These are phyloP conservation scores for Pseudohalonectria lignicola DNA, from an alignment of 2,329 filamentous ascomycete genomes.

Conservation along the genomic window DNA sequence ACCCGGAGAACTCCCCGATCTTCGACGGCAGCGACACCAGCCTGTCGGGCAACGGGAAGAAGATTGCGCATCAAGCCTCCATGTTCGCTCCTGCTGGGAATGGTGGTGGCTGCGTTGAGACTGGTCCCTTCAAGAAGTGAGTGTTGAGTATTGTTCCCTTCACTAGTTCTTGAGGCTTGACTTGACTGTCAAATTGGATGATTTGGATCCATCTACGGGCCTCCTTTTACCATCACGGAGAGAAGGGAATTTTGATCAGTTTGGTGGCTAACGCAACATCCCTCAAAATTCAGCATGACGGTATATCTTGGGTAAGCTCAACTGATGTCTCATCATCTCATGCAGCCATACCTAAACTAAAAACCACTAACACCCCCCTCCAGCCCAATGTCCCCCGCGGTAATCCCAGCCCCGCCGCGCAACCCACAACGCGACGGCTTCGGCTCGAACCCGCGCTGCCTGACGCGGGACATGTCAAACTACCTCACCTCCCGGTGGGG, in stretches of 20 bases:
- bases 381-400: conserved; percentile 18
- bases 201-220: too few relatives aligned
- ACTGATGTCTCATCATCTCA: too few relatives aligned
- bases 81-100: conserved; percentile 29
- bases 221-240: conserved; percentile 4
- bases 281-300: conserved; percentile 5
- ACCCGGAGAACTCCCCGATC: conserved; percentile 35
- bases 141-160: too few relatives aligned
- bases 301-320: conserved; percentile 2
- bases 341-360: too few relatives aligned
- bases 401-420: conserved; percentile 14
- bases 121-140: conserved; percentile 38
- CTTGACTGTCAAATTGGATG: not conserved
- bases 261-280: too few relatives aligned
- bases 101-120: conserved; percentile 41
- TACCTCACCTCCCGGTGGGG: conserved; percentile 13
- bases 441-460: conserved; percentile 32
- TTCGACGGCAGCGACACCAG: conserved; percentile 43
- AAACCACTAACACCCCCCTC: too few relatives aligned
- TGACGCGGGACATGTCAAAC: conserved; percentile 28
- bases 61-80: conserved; percentile 14
- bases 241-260: too few relatives aligned
- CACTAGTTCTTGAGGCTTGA: too few relatives aligned
- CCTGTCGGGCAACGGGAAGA: conserved; percentile 34
- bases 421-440: conserved; percentile 22